Conservation (phyloP, 2,329 filamentous ascomycete genomes). For the Aspergillus felis region DNA sequence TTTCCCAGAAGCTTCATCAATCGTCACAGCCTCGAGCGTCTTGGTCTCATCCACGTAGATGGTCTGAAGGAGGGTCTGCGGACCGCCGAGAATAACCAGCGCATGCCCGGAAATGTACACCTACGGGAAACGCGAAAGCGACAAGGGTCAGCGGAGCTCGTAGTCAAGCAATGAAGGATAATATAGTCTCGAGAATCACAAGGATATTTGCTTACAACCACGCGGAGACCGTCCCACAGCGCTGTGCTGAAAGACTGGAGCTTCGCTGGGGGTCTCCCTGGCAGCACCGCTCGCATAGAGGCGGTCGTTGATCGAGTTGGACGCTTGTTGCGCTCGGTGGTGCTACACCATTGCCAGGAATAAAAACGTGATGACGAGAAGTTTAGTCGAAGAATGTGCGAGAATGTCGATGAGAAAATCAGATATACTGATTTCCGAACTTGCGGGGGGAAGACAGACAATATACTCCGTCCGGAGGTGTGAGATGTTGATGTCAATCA, state of each 20-base stretch:
- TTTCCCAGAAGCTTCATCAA: conserved; percentile 80
- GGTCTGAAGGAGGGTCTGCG: conserved; percentile 76
- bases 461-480: background rate
- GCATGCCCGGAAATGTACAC: conserved; percentile 87
- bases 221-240: conserved; percentile 66
- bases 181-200: background rate
- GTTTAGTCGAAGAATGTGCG: background rate
- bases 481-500: conserved; percentile 7
- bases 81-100: conserved; percentile 74
- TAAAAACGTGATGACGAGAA: background rate
- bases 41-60: conserved; percentile 75
- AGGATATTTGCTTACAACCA: conserved; percentile 57
- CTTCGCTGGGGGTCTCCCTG: conserved; percentile 72
- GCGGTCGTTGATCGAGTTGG: conserved; percentile 26
- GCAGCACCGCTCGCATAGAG: conserved; percentile 74
- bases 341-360: conserved; percentile 34
- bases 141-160: conserved; percentile 9
- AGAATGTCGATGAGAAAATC: background rate
- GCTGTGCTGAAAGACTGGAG: conserved; percentile 73
- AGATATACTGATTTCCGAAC: background rate
- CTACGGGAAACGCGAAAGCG: conserved; percentile 43
- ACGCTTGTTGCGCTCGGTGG: conserved; percentile 25
- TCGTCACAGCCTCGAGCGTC: conserved; percentile 69
- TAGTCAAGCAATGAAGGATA: background rate
- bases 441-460: background rate